A percentile compares a stretch with the other conserved stretches of the same genome.
Evolutionary conservation across 768 basidiomycete species (phyloP).

Genomic region (Pleurotus tuber-regium): DNA sequence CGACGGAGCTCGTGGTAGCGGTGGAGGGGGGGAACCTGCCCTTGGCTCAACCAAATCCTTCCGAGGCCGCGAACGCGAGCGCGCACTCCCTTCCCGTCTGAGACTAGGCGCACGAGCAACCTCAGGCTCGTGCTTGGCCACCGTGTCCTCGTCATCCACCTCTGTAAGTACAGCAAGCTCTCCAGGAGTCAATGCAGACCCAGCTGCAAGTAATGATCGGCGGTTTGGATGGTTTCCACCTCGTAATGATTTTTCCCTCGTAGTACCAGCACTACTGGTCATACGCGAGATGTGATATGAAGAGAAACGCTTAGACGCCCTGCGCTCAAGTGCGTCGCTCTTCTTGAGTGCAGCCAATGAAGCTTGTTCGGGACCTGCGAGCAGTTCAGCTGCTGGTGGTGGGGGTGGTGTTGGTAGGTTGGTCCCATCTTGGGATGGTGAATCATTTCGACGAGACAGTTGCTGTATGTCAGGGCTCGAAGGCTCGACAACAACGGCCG

Average conservation of each 20-base stretch:
- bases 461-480: slow-evolving; percentile 36
- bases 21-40: slow-evolving; percentile 37
- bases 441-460: slow-evolving; percentile 26
- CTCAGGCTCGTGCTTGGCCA: slow-evolving; percentile 16
- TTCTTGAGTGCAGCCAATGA: slow-evolving; percentile 88
- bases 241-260: slow-evolving; percentile 49
- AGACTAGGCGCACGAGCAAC: slow-evolving; percentile 12
- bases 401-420: slow-evolving; percentile 28
- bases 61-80: slow-evolving; percentile 28
- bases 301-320: slow-evolving; percentile 95
- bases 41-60: slow-evolving; percentile 34
- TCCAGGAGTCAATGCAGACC: slow-evolving; percentile 54
- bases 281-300: slow-evolving; percentile 94
- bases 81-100: slow-evolving; percentile 22
- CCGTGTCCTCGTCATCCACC: slow-evolving; percentile 60
- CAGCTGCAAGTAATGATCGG: slow-evolving; percentile 63
- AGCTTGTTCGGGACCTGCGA: slow-evolving; percentile 64
- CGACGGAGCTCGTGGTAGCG: slow-evolving; percentile 43
- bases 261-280: slow-evolving; percentile 52
- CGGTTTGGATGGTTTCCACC: slow-evolving; percentile 48
- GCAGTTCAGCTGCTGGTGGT: slow-evolving; percentile 35
- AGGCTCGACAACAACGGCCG: slow-evolving; percentile 53
- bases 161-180: slow-evolving; percentile 76
- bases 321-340: slow-evolving; percentile 80
- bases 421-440: slow-evolving; percentile 4